phyloP scores from a whole-genome alignment of 2,329 filamentous ascomycete species.

The Colletotrichum sp. region DNA sequence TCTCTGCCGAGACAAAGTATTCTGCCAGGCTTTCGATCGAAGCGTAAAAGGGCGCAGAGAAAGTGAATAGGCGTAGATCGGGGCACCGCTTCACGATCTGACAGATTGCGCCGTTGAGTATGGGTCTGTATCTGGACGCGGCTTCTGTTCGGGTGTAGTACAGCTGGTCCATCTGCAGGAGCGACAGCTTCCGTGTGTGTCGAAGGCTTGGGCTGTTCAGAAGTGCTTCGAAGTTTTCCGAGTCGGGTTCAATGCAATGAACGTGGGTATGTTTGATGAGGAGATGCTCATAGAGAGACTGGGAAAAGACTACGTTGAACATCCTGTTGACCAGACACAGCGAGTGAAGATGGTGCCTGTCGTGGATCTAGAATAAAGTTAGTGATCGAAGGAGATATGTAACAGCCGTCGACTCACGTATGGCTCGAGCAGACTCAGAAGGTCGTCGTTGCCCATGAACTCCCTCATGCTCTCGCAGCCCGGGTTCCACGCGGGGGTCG shows the following conservation, averaged over 20 bases:
- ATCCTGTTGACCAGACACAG: not conserved
- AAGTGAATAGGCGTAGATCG: not conserved
- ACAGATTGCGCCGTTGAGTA: not conserved
- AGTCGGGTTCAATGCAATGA: not conserved
- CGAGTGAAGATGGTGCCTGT: not conserved
- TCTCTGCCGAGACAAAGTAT: not conserved
- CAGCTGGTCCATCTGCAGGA: not conserved
- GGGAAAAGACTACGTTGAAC: not conserved
- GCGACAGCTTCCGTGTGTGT: not conserved
- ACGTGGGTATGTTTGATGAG: not conserved
- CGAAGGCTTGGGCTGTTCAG: not conserved
- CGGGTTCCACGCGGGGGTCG: not conserved
- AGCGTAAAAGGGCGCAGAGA: accelerated
- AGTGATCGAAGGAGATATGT: not conserved
- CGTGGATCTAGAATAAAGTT: not conserved
- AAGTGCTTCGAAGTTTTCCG: not conserved
- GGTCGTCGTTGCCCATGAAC: not conserved
- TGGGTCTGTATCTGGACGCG: not conserved
- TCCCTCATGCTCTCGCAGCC: not conserved
- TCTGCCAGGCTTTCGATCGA: accelerated
- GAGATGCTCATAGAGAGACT: not conserved
- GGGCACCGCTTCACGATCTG: not conserved
- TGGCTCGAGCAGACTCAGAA: not conserved
- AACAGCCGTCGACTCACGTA: not conserved
- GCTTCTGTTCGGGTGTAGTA: not conserved